Percentiles rank a stretch among this genome's conserved stretches.
Conservation (phyloP, 73 alveolate genomes). For the Symbiodinium pilosum region DNA sequence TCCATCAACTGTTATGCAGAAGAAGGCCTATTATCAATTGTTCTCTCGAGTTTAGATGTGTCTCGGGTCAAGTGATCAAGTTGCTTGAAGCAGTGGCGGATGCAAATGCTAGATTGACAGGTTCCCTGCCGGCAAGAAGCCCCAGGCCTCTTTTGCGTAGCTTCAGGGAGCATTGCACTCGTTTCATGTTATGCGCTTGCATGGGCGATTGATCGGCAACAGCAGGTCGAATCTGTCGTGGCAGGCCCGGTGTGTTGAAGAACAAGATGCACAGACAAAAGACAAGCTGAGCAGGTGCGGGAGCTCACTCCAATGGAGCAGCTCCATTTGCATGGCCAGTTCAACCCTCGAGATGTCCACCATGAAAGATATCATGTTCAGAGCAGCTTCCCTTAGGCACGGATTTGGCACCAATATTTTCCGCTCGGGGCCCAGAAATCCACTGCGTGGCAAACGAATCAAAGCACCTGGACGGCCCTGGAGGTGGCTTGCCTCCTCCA, state of each 20-base stretch:
- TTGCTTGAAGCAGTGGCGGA: not conserved
- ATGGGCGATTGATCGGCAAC: not conserved
- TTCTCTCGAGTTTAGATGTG: too few relatives aligned
- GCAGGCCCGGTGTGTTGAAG: not conserved
- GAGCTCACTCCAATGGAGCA: constrained; percentile 89
- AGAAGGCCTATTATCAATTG: not conserved
- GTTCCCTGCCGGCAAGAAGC: not conserved
- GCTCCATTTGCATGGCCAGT: constrained; percentile 89
- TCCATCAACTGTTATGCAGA: constrained; percentile 66
- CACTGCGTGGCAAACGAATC: too few relatives aligned
- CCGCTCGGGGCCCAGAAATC: constrained; percentile 12
- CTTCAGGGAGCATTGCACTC: not conserved
- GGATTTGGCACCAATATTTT: constrained; percentile 82
- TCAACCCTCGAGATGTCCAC: not conserved
- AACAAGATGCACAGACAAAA: too few relatives aligned
- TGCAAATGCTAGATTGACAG: not conserved
- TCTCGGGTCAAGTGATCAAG: too few relatives aligned
- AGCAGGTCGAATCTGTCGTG: constrained; percentile 24
- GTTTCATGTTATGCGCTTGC: too few relatives aligned
- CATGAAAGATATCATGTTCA: not conserved
- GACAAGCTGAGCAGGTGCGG: constrained; percentile 17
- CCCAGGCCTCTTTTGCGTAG: not conserved
- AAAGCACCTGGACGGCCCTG: too few relatives aligned
- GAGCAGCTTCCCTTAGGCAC: constrained; percentile 24
- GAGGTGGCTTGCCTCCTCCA: constrained; percentile 79